Evolutionary conservation across 208 protist genomes (phyloP).

Genomic region (Leishmania amazonensis): DNA sequence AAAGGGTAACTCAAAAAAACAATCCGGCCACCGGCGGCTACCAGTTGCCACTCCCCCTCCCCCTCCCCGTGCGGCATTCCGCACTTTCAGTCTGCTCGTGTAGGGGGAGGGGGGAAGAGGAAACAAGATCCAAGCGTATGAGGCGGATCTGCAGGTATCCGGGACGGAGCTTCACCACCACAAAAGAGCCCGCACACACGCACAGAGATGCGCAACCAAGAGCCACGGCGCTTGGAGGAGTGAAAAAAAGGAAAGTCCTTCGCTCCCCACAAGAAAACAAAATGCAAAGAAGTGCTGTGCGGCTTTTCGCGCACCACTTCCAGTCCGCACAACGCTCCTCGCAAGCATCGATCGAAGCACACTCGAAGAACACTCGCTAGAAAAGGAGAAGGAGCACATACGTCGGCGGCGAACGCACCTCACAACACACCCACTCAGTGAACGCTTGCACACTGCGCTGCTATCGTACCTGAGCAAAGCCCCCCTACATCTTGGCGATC

Average conservation of each 20-base stretch:
- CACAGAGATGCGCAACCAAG: neutral
- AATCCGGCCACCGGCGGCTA: neutral
- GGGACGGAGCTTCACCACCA: neutral
- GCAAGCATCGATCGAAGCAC: neutral
- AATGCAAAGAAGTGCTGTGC: neutral
- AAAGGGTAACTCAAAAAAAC: neutral
- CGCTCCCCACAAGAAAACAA: neutral
- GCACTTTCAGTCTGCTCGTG: neutral
- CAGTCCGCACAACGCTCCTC: neutral
- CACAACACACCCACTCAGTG: neutral
- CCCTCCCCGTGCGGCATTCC: neutral
- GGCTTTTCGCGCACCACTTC: neutral
- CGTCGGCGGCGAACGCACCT: neutral
- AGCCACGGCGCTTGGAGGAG: neutral
- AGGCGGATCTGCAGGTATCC: neutral
- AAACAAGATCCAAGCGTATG: neutral
- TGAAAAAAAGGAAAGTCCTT: neutral
- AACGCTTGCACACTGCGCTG: neutral
- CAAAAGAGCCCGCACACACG: constrained; percentile 1
- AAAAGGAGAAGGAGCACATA: neutral
- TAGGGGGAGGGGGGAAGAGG: neutral
- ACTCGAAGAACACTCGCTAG: neutral
- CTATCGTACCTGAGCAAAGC: neutral
- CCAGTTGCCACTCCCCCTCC: neutral
- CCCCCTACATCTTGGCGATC: constrained; percentile 13